A percentile compares a stretch with the other conserved stretches of the same genome.
These are phyloP conservation scores for Cruciata laevipes DNA, from an alignment of 257 asterid genomes.

Conservation along the genomic window DNA sequence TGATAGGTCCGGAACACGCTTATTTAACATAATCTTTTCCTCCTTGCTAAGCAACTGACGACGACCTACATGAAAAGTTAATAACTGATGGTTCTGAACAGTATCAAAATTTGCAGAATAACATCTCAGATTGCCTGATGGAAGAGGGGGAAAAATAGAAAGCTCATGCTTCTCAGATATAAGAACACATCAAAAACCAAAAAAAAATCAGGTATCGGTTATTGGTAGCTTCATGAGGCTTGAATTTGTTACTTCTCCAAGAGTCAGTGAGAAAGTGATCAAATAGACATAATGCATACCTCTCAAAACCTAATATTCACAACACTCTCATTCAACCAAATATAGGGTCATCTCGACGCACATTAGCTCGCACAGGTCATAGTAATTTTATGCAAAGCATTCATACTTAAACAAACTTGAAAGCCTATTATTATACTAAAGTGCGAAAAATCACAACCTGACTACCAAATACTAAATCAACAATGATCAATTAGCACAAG, in stretches of 20 bases:
- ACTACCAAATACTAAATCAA: too few relatives aligned
- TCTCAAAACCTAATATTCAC: neutral
- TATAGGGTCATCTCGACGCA: neutral
- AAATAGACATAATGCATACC: neutral
- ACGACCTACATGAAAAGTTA: conserved; percentile 37
- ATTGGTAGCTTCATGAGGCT: neutral
- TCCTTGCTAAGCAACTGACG: conserved; percentile 65
- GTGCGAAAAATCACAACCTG: too few relatives aligned
- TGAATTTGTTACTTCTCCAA: neutral
- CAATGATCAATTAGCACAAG: too few relatives aligned
- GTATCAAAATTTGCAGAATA: neutral
- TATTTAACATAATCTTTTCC: conserved; percentile 58
- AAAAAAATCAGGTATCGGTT: neutral
- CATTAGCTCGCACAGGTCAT: too few relatives aligned
- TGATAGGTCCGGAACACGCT: conserved; percentile 62
- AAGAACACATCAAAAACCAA: neutral
- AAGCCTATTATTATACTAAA: too few relatives aligned
- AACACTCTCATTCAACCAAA: neutral
- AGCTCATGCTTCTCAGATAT: neutral
- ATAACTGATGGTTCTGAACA: neutral
- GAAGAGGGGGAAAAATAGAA: neutral
- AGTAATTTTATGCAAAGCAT: too few relatives aligned
- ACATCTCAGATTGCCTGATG: neutral
- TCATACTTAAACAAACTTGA: too few relatives aligned
- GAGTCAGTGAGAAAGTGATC: neutral